Percentiles rank a stretch among this genome's conserved stretches.
Evolutionary conservation across 2,329 filamentous ascomycete species (phyloP).

Genomic region (Penicillium sp.): DNA sequence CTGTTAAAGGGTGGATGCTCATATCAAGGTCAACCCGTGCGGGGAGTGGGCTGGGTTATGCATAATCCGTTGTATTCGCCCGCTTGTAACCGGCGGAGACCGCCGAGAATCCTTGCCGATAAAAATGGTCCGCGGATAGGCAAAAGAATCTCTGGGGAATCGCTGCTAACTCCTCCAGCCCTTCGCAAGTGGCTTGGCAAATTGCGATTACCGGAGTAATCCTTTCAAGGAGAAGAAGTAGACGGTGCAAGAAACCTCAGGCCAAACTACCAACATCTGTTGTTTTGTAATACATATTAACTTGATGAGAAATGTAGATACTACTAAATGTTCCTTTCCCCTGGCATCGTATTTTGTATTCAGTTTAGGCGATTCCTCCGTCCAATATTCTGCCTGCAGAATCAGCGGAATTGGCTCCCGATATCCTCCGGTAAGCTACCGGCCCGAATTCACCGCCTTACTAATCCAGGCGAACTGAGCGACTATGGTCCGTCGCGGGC

Average conservation of each 20-base stretch:
- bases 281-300: neutral
- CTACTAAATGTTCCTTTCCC: neutral
- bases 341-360: neutral
- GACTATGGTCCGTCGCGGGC: neutral
- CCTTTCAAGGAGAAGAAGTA: neutral
- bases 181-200: neutral
- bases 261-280: neutral
- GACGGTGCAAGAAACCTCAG: neutral
- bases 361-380: neutral
- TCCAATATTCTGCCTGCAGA: neutral
- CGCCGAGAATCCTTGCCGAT: slow-evolving; percentile 1
- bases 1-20: neutral
- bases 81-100: slow-evolving; percentile 4
- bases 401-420: neutral
- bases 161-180: neutral
- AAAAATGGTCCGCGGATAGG: slow-evolving; percentile 1
- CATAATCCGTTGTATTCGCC: neutral
- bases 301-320: neutral
- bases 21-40: neutral
- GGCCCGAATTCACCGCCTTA: neutral
- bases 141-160: slow-evolving; percentile 1
- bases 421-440: neutral
- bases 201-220: neutral
- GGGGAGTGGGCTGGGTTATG: neutral
- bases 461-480: neutral